Evolutionary conservation across 208 protist genomes (phyloP).

Genomic region (Acanthamoeba healyi): DNA sequence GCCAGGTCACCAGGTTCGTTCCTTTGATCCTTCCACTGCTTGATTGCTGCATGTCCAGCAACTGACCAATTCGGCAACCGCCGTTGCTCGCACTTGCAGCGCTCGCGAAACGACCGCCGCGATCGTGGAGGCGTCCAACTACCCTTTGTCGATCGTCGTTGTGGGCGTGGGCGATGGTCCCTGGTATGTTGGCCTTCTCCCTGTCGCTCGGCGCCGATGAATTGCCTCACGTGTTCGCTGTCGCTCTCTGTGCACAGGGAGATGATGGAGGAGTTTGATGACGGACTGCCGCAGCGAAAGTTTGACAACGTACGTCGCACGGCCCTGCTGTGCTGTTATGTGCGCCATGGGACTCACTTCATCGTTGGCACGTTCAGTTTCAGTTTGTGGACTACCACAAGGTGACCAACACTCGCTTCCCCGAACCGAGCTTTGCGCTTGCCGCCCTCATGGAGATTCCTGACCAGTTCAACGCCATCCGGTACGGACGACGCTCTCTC

Average conservation of each 20-base stretch:
- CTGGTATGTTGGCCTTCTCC: conserved; percentile 17
- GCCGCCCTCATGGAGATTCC: conserved; percentile 62
- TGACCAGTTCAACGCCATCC: conserved; percentile 67
- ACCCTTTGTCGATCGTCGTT: conserved; percentile 93
- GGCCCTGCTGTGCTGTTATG: not conserved
- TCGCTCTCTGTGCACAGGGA: not conserved
- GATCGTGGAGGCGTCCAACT: conserved; percentile 91
- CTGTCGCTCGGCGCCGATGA: too few species aligned
- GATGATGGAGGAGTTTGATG: conserved; percentile 64
- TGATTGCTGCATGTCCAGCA: too few species aligned
- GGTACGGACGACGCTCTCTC: not conserved
- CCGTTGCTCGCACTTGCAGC: not conserved
- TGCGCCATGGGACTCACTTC: not conserved
- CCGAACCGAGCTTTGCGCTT: conserved; percentile 47
- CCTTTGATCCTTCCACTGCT: too few species aligned
- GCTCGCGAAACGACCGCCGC: conserved; percentile 88
- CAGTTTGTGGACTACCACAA: conserved; percentile 69
- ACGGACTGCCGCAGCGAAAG: conserved; percentile 18
- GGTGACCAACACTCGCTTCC: not conserved
- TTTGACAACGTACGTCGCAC: conserved; percentile 62
- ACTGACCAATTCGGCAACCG: too few species aligned
- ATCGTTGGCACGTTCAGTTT: conserved; percentile 9
- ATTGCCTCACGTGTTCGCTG: too few species aligned
- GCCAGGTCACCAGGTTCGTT: conserved; percentile 75
- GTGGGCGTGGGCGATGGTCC: conserved; percentile 91